Base-by-base conservation (phyloP, 2,329 filamentous ascomycete species). In the Alternaria sp. region DNA sequence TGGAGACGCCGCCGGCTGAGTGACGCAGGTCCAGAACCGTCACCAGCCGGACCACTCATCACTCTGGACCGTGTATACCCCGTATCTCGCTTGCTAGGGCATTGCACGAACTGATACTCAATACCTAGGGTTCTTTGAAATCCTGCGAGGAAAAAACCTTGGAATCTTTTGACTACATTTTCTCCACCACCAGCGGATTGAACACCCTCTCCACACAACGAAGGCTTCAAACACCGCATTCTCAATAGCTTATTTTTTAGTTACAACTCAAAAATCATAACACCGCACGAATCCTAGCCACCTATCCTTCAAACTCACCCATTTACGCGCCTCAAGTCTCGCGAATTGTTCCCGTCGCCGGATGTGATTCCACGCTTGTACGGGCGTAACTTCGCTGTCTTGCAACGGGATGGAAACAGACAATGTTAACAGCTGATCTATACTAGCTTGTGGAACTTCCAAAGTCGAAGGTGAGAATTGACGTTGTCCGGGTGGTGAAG, bases 281-380 rank as follows among this genome's bases (percentile, higher is more conserved):
- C 75, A 77, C 46, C 69, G 71, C 1, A 75, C 62, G 5, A 66
- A 54, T n/a, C 44, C 56, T 46, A 75, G 42, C 48, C 76, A 42
- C 17, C 59, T 66, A 23, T 68, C 63, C 26, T 71, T 71, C 54
- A 77, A 53, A 3, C 48, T 41, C 37, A 67, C 62, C 53, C 78
- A 58, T 6, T 51, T 49, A 5, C 52, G 45, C 3, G 67, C 36
- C 4, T 70, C 65, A 9, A 78, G 23, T 8, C 21, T 42, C 2
- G 24, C 33, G 51, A 75, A 75, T 7, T 63, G 61, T 2, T 65
- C 58, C 52, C 74, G 72, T 17, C 56, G 44, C 11, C 66, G 65
- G 8, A 79, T 68, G n/a, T 63, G 58, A 44, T 76, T 68, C 77
- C 76, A 79, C 7, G 72, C 76, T 53, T 79, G 77, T 1, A 79